Evolutionary conservation across 176 grass and related monocot genomes (phyloP).

Genomic region (Lolium perenne): DNA sequence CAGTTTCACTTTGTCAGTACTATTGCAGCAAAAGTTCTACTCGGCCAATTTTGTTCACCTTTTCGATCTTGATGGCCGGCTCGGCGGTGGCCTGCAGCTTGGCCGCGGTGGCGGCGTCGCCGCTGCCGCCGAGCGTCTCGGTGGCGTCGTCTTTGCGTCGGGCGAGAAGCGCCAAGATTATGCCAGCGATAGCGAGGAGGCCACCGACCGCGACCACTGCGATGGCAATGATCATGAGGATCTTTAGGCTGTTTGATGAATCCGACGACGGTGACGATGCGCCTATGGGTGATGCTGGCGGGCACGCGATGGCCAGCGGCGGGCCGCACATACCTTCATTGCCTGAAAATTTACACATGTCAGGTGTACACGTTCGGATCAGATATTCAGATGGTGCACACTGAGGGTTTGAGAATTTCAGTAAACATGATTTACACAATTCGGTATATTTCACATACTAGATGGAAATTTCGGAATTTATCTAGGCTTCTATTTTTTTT

Average conservation of each 20-base stretch:
- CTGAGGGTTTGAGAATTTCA: too few relatives aligned
- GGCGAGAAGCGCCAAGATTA: slow-evolving; percentile 38
- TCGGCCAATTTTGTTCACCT: not conserved
- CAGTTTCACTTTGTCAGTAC: not conserved
- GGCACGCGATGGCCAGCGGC: slow-evolving; percentile 43
- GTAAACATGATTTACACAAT: not conserved
- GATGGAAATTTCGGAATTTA: too few relatives aligned
- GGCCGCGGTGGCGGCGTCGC: slow-evolving; percentile 2
- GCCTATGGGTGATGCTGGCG: not conserved
- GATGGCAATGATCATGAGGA: slow-evolving; percentile 59
- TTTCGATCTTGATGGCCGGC: slow-evolving; percentile 42
- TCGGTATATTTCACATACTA: not conserved
- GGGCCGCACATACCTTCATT: slow-evolving; percentile 70
- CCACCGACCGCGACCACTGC: slow-evolving; percentile 51
- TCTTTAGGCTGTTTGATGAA: slow-evolving; percentile 22
- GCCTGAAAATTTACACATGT: slow-evolving; percentile 43
- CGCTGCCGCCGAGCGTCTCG: slow-evolving; percentile 28
- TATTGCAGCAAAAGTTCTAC: not conserved
- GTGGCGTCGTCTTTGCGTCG: slow-evolving; percentile 30
- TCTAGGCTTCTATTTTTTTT: too few relatives aligned
- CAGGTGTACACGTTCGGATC: not conserved
- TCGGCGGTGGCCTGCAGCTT: slow-evolving; percentile 18
- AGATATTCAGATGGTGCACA: not conserved
- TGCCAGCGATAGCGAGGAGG: slow-evolving; percentile 38
- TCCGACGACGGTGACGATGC: not conserved